Percentiles rank a stretch among this genome's conserved stretches.
These are phyloP conservation scores for Mortierella claussenii DNA, from an alignment of 192 early-diverging fungal genomes.

Conservation along the genomic window DNA sequence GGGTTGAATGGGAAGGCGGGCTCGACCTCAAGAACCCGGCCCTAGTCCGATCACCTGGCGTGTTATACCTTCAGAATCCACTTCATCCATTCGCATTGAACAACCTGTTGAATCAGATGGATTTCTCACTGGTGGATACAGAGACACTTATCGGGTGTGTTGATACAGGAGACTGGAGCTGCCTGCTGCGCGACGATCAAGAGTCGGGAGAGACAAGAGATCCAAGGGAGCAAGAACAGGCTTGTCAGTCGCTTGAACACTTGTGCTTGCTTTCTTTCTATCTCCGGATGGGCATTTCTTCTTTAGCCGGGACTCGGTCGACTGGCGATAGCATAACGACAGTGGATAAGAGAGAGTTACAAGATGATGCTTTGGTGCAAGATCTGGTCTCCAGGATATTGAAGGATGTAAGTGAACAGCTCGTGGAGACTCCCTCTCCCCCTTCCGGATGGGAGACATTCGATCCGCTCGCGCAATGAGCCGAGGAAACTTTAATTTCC, in stretches of 20 bases:
- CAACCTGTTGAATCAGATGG: constrained; percentile 19
- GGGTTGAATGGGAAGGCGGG: constrained; percentile 48
- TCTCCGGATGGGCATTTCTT: constrained; percentile 26
- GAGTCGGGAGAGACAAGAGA: too few species aligned
- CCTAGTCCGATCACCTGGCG: constrained; percentile 28
- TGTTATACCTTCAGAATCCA: constrained; percentile 45
- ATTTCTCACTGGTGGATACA: constrained; percentile 27
- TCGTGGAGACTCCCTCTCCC: background rate
- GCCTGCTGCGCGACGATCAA: constrained; percentile 20
- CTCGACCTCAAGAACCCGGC: constrained; percentile 27
- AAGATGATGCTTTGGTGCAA: constrained; percentile 13
- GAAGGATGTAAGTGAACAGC: constrained; percentile 21
- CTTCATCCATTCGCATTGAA: constrained; percentile 31
- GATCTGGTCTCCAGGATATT: constrained; percentile 32
- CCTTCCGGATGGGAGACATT: too few species aligned
- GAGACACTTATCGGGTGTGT: constrained; percentile 43
- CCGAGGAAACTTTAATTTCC: constrained; percentile 41
- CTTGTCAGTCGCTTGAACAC: constrained; percentile 22
- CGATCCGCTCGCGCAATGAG: constrained; percentile 3
- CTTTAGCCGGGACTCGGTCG: background rate
- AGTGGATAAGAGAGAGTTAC: constrained; percentile 9
- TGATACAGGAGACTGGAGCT: constrained; percentile 43
- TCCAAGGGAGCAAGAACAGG: constrained; percentile 16
- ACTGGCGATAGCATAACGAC: too few species aligned
- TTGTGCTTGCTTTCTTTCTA: constrained; percentile 42